Percentiles rank a stretch among this genome's conserved stretches.
phyloP scores from a whole-genome alignment of 2,329 filamentous ascomycete species.

The Achaetomium macrosporum region DNA sequence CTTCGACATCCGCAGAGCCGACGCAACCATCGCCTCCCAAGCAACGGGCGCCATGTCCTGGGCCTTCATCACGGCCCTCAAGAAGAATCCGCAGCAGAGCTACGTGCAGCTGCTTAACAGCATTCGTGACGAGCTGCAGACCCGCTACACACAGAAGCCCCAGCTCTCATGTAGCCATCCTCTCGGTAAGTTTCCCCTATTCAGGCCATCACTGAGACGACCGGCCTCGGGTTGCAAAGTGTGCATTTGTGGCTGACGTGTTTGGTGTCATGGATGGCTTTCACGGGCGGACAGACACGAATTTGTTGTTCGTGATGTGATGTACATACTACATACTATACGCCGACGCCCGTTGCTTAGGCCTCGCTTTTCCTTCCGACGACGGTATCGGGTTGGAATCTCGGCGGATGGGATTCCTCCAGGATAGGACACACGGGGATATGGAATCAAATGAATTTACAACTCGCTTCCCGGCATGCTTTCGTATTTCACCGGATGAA shows the following conservation, averaged over 20 bases:
- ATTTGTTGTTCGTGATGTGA: constrained; percentile 59
- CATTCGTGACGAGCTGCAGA: constrained; percentile 84
- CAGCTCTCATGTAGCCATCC: constrained; percentile 97
- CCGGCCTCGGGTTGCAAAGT: background rate
- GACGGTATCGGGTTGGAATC: too few species aligned
- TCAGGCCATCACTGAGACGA: background rate
- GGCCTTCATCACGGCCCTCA: constrained; percentile 88
- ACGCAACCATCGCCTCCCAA: constrained; percentile 84
- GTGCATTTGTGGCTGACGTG: constrained; percentile 1
- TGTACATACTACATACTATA: background rate
- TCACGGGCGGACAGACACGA: constrained; percentile 44
- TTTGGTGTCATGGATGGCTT: constrained; percentile 9
- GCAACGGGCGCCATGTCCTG: constrained; percentile 98
- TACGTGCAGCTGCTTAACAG: constrained; percentile 96
- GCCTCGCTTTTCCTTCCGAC: too few species aligned
- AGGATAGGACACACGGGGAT: too few species aligned
- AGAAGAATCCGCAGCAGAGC: constrained; percentile 96
- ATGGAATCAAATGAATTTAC: too few species aligned
- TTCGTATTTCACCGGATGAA: background rate
- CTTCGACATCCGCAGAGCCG: constrained; percentile 53
- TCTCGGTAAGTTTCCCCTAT: constrained; percentile 60
- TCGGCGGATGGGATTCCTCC: too few species aligned
- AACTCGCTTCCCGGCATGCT: too few species aligned
- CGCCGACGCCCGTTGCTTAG: too few species aligned
- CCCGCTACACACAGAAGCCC: constrained; percentile 89